These are phyloP conservation scores for Cyberlindnera suaveolens DNA, from an alignment of 805 yeast species.

Conservation along the genomic window DNA sequence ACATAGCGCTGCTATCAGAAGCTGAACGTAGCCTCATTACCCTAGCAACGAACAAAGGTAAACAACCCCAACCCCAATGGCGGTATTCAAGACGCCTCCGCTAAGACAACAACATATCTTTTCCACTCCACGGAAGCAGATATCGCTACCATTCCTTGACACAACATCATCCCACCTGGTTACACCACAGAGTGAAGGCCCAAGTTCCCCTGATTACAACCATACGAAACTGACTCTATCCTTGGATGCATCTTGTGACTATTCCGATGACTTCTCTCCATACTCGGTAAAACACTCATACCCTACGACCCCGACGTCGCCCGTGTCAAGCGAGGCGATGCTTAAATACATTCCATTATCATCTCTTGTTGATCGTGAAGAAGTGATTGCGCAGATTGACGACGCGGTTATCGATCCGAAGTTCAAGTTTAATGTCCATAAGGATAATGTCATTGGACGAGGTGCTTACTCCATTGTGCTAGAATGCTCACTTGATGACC, in stretches of 20 bases:
- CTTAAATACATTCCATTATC: conserved; percentile 2
- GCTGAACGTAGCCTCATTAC: no score
- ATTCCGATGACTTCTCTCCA: no score
- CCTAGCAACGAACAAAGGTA: no score
- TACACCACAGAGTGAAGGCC: no score
- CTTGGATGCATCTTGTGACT: no score
- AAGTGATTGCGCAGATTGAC: conserved; percentile 1
- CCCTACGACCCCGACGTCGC: neutral
- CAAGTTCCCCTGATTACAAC: no score
- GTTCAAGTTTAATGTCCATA: conserved; percentile 2
- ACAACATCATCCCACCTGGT: neutral
- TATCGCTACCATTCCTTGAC: neutral
- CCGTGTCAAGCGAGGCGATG: neutral
- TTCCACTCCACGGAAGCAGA: neutral
- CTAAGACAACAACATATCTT: neutral
- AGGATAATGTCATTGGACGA: conserved; percentile 8
- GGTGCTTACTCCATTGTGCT: conserved; percentile 19
- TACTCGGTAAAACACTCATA: no score
- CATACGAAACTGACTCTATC: no score
- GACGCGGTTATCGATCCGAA: conserved; percentile 8
- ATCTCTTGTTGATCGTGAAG: neutral
- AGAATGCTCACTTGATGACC: conserved; percentile 1
- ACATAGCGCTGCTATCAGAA: no score
- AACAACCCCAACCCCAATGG: no score
- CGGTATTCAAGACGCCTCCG: conserved; percentile 7